Evolutionary conservation across 371 early-diverging fungal genomes (phyloP).

Genomic region (Actinomucor elegans): DNA sequence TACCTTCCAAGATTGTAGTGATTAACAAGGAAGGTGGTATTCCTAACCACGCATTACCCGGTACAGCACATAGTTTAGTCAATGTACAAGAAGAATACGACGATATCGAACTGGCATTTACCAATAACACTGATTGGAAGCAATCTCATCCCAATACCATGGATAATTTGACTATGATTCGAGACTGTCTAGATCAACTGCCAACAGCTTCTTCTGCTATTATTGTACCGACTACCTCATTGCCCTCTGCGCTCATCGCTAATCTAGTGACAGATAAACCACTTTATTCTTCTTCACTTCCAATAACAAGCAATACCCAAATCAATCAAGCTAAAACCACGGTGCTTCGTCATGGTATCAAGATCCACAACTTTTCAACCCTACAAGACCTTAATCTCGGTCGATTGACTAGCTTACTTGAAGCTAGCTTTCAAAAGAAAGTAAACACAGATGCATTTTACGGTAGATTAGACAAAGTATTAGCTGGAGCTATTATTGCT

Average conservation of each 20-base stretch:
- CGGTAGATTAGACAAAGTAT: conserved; percentile 54
- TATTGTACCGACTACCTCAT: conserved; percentile 39
- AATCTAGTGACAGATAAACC: conserved; percentile 55
- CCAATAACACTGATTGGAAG: conserved; percentile 25
- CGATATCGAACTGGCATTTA: conserved; percentile 31
- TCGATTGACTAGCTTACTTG: conserved; percentile 64
- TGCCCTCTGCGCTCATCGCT: conserved; percentile 45
- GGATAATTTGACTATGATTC: conserved; percentile 31
- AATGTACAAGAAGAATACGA: conserved; percentile 50
- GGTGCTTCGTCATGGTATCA: conserved; percentile 77
- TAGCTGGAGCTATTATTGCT: conserved; percentile 73
- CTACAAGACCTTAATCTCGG: conserved; percentile 54
- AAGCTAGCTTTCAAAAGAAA: conserved; percentile 76
- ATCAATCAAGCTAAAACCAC: conserved; percentile 59
- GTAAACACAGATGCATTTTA: conserved; percentile 63
- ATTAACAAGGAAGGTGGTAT: conserved; percentile 54
- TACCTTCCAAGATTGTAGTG: conserved; percentile 41
- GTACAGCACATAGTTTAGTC: conserved; percentile 50
- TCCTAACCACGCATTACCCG: conserved; percentile 45
- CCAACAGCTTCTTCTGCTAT: conserved; percentile 47
- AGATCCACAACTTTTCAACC: conserved; percentile 51
- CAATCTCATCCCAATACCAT: conserved; percentile 12
- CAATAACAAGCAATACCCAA: conserved; percentile 23
- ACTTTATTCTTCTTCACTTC: conserved; percentile 50
- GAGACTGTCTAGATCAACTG: conserved; percentile 31